phyloP scores from a whole-genome alignment of 345 rosid genomes.

The Diplotaxis tenuifolia region DNA sequence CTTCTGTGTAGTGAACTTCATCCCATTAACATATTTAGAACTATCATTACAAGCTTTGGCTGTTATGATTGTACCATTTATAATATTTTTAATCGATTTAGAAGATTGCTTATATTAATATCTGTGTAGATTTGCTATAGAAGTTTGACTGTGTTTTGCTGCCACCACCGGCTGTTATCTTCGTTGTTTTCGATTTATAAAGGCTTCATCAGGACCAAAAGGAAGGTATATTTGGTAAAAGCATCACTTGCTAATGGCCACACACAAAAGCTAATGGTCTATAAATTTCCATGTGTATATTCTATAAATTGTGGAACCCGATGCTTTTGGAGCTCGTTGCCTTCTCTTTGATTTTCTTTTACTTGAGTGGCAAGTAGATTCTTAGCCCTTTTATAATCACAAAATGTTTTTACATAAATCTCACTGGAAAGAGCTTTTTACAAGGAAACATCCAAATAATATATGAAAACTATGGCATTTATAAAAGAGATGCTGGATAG shows the following conservation, averaged over 20 bases:
- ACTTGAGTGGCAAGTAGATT: slow-evolving; percentile 14
- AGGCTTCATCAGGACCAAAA: not conserved
- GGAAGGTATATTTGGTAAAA: not conserved
- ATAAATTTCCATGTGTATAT: not conserved
- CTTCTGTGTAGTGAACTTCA: slow-evolving; percentile 89
- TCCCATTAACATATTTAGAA: slow-evolving; percentile 91
- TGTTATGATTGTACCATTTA: slow-evolving; percentile 41
- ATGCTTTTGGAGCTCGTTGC: slow-evolving; percentile 10
- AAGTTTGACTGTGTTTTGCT: not conserved
- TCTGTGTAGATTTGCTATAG: not conserved
- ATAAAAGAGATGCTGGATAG: slow-evolving; percentile 6
- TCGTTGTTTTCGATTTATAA: not conserved
- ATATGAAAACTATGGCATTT: not conserved
- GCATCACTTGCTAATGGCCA: not conserved
- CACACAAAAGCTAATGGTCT: not conserved
- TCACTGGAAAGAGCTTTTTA: not conserved
- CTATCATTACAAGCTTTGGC: slow-evolving; percentile 66
- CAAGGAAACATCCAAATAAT: not conserved
- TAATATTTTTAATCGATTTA: not conserved
- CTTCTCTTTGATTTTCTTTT: not conserved
- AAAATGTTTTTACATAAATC: not conserved
- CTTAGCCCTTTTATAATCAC: not conserved
- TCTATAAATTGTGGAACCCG: slow-evolving; percentile 6
- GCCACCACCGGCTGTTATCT: not conserved
- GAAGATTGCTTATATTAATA: not conserved